phyloP scores from a whole-genome alignment of 169 alveolate genomes.

The Eimeria zaria region DNA sequence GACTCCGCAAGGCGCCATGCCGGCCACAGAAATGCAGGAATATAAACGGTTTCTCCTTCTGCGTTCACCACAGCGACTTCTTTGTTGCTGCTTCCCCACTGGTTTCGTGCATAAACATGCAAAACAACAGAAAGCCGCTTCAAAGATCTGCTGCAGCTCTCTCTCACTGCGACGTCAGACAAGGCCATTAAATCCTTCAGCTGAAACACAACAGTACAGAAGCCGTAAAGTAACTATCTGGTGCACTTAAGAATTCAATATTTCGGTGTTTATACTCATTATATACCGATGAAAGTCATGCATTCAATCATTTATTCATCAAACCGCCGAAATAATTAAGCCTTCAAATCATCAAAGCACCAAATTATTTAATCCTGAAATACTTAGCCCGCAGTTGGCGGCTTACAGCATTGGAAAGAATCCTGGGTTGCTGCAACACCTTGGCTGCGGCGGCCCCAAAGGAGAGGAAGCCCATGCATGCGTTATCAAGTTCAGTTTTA shows the following conservation, averaged over 20 bases:
- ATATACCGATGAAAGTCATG: too few relatives aligned
- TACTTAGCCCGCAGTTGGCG: too few relatives aligned
- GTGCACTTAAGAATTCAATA: too few relatives aligned
- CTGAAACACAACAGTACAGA: neutral
- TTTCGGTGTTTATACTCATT: too few relatives aligned
- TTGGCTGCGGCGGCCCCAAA: constrained; percentile 31
- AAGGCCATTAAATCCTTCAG: constrained; percentile 25
- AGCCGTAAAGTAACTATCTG: neutral
- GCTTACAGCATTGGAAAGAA: constrained; percentile 49
- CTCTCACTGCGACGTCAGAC: constrained; percentile 45
- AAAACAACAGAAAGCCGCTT: constrained; percentile 48
- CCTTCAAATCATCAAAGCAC: too few relatives aligned
- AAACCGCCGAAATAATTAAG: too few relatives aligned
- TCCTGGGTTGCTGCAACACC: constrained; percentile 28
- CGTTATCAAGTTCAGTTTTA: neutral
- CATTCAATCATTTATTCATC: too few relatives aligned
- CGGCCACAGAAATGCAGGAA: constrained; percentile 55
- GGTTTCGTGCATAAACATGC: constrained; percentile 9
- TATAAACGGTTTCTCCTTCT: constrained; percentile 7
- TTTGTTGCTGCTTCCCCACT: constrained; percentile 11
- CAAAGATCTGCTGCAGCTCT: constrained; percentile 54
- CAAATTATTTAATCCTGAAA: too few relatives aligned
- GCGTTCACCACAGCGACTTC: constrained; percentile 28
- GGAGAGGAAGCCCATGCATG: constrained; percentile 27
- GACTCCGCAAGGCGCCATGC: constrained; percentile 62